Percentiles rank a stretch among this genome's conserved stretches.
Conservation (phyloP, 2,329 filamentous ascomycete genomes). For the Escovopsis sp. region DNA sequence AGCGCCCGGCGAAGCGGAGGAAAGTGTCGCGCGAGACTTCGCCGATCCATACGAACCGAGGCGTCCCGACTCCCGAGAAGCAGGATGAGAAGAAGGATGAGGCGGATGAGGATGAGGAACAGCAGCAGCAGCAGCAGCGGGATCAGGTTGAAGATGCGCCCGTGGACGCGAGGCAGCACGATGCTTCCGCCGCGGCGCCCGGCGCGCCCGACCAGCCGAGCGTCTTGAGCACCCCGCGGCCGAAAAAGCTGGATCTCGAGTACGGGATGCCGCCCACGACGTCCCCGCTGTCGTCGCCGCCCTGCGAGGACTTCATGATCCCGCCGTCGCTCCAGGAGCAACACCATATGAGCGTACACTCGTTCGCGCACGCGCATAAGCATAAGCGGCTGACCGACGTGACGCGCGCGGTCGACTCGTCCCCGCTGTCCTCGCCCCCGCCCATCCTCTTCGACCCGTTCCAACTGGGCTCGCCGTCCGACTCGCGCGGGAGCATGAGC, state of each 20-base stretch:
- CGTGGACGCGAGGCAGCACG: constrained; percentile 1
- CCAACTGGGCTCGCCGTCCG: constrained; percentile 18
- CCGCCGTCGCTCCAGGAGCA: constrained; percentile 8
- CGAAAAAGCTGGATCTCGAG: constrained; percentile 3
- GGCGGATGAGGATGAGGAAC: no score
- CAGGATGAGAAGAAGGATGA: constrained; percentile 12
- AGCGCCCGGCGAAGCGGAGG: constrained; percentile 19
- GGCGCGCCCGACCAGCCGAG: constrained; percentile 1
- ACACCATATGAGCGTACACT: no score
- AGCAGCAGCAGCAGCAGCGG: no score
- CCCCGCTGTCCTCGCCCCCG: constrained; percentile 43
- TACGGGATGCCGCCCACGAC: constrained; percentile 12
- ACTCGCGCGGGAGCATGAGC: constrained; percentile 21
- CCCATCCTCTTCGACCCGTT: constrained; percentile 38
- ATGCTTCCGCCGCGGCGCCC: background rate
- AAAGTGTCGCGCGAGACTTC: constrained; percentile 15
- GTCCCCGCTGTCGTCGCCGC: constrained; percentile 26
- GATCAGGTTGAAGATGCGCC: background rate
- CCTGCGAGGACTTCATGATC: constrained; percentile 16
- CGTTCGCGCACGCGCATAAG: constrained; percentile 9
- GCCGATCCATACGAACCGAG: background rate
- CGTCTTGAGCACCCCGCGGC: constrained; percentile 6
- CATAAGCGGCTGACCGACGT: constrained; percentile 11
- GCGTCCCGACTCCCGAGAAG: constrained; percentile 6
- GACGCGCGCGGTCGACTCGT: constrained; percentile 26